A percentile compares a stretch with the other conserved stretches of the same genome.
Conservation (phyloP, 306 rosid species). For the Vicia villosa region DNA sequence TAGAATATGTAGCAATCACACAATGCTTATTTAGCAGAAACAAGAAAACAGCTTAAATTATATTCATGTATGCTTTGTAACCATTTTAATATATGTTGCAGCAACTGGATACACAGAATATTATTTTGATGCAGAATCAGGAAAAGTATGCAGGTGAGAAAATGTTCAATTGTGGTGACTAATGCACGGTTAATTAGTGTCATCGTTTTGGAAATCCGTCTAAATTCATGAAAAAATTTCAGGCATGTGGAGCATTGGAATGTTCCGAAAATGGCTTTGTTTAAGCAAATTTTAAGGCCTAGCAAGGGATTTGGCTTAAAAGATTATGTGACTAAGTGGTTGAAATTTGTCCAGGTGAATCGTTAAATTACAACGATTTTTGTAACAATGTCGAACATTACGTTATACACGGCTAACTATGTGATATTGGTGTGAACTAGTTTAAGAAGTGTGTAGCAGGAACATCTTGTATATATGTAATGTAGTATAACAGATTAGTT, state of each 20-base stretch:
- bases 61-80: constrained; percentile 23
- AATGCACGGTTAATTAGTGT: background rate
- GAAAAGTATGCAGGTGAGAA: constrained; percentile 87
- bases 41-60: background rate
- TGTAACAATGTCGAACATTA: constrained; percentile 16
- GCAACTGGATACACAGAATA: constrained; percentile 97
- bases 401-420: background rate
- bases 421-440: constrained; percentile 5
- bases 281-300: constrained; percentile 82
- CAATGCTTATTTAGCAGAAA: constrained; percentile 18
- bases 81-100: constrained; percentile 44
- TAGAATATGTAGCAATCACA: constrained; percentile 1
- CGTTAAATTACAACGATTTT: constrained; percentile 21
- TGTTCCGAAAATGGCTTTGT: constrained; percentile 87
- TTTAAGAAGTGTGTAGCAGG: constrained; percentile 10
- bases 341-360: constrained; percentile 39
- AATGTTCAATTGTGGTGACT: background rate
- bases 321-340: constrained; percentile 47
- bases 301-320: constrained; percentile 60
- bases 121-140: constrained; percentile 72
- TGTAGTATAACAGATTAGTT: background rate
- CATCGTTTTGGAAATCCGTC: constrained; percentile 3
- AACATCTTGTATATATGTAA: constrained; percentile 25
- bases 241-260: constrained; percentile 98
- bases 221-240: constrained; percentile 29